phyloP scores from a whole-genome alignment of 202 grass and related monocot species.

The Panicum virgatum region DNA sequence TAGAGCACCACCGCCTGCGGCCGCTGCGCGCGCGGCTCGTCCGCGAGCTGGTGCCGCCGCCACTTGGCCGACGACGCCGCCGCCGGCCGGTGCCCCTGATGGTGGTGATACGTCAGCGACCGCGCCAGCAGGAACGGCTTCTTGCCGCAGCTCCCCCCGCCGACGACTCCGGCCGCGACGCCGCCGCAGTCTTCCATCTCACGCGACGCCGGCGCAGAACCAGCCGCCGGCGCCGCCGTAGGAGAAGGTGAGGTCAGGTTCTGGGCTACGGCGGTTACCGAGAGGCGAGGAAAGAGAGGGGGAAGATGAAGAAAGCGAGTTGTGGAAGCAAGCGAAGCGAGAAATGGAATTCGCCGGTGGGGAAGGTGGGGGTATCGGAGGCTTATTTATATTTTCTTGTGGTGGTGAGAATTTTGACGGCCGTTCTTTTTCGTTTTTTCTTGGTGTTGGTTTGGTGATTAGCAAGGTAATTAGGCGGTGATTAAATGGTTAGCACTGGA shows the following conservation, averaged over 20 bases:
- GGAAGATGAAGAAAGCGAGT: conserved; percentile 37
- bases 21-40: conserved; percentile 58
- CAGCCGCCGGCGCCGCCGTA: background rate
- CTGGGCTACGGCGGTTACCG: conserved; percentile 36
- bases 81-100: conserved; percentile 42
- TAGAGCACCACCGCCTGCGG: conserved; percentile 76
- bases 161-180: conserved; percentile 10
- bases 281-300: conserved; percentile 21
- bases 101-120: conserved; percentile 78
- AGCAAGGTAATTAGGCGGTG: background rate
- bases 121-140: conserved; percentile 57
- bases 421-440: background rate
- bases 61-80: conserved; percentile 16
- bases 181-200: conserved; percentile 44
- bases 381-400: conserved; percentile 41
- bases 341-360: conserved; percentile 29
- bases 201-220: background rate
- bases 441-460: background rate
- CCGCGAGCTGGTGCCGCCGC: conserved; percentile 46
- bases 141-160: conserved; percentile 28
- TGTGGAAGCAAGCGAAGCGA: conserved; percentile 41
- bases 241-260: conserved; percentile 17
- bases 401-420: background rate
- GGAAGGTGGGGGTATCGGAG: conserved; percentile 8
- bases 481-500: background rate